phyloP scores from a whole-genome alignment of 2,329 filamentous ascomycete species.

The Penicillium janthinellum region DNA sequence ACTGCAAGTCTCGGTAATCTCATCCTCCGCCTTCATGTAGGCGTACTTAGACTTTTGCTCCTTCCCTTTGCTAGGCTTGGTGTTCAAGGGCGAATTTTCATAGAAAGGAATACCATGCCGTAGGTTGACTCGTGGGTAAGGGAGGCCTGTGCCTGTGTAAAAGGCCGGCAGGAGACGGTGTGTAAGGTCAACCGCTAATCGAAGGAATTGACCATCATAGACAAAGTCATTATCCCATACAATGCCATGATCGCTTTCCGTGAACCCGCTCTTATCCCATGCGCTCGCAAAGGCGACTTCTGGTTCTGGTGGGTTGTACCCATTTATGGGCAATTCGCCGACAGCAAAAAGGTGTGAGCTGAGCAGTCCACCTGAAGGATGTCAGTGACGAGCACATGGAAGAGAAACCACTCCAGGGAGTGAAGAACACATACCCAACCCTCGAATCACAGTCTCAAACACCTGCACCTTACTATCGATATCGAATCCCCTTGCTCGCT shows the following conservation, averaged over 20 bases:
- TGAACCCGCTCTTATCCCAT: conserved; percentile 42
- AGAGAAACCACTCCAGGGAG: background rate
- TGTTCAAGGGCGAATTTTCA: conserved; percentile 75
- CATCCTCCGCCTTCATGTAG: conserved; percentile 43
- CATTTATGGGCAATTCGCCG: conserved; percentile 82
- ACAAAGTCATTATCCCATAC: conserved; percentile 74
- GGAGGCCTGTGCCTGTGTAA: conserved; percentile 85
- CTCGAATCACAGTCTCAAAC: conserved; percentile 95
- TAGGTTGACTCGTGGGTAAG: conserved; percentile 92
- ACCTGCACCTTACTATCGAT: conserved; percentile 98
- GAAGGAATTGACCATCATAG: conserved; percentile 86
- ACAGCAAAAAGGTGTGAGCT: conserved; percentile 93
- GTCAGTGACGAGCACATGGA: conserved; percentile 1
- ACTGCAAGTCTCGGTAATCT: conserved; percentile 95
- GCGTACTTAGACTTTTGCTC: conserved; percentile 18
- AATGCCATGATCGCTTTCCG: conserved; percentile 49
- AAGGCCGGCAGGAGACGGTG: conserved; percentile 87
- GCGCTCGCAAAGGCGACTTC: conserved; percentile 42
- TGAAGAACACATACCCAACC: conserved; percentile 50
- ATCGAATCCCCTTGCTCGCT: conserved; percentile 80
- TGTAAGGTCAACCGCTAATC: conserved; percentile 84
- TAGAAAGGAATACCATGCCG: conserved; percentile 92
- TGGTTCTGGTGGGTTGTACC: conserved; percentile 62
- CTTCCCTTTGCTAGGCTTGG: conserved; percentile 45
- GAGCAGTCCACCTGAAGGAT: conserved; percentile 68